Percentiles rank a stretch among this genome's conserved stretches.
These are phyloP conservation scores for Aphanomyces cochlioides DNA, from an alignment of 352 stramenopile genomes.

Conservation along the genomic window DNA sequence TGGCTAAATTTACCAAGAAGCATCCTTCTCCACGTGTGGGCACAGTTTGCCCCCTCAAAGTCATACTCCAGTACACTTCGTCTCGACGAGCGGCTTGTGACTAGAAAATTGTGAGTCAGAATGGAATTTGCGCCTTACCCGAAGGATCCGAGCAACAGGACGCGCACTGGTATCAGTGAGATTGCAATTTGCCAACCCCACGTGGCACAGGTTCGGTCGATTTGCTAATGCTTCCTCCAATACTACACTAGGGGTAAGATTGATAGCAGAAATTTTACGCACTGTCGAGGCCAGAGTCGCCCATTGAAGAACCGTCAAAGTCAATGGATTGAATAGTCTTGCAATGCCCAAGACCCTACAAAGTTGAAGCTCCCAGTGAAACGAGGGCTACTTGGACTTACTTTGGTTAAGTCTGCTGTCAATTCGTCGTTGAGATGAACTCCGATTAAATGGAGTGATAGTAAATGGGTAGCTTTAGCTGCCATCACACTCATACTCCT, in stretches of 20 bases:
- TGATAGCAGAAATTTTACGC: background rate
- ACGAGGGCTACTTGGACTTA: too few species aligned
- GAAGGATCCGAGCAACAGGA: constrained; percentile 19
- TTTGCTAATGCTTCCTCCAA: constrained; percentile 22
- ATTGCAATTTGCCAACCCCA: constrained; percentile 15
- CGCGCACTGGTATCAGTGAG: constrained; percentile 22
- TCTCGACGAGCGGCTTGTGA: constrained; percentile 16
- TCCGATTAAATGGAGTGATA: constrained; percentile 21
- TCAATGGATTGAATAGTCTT: constrained; percentile 13
- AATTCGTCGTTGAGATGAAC: constrained; percentile 9
- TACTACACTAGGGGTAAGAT: background rate
- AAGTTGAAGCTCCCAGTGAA: too few species aligned
- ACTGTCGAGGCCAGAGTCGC: constrained; percentile 25
- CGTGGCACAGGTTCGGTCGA: constrained; percentile 13
- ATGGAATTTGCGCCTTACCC: background rate
- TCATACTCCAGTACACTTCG: constrained; percentile 28
- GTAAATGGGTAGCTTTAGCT: constrained; percentile 1
- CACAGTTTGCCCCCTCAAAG: constrained; percentile 21
- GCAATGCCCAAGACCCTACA: constrained; percentile 1
- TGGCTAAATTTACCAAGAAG: constrained; percentile 18
- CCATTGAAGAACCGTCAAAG: constrained; percentile 8
- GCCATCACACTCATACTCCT: constrained; percentile 19
- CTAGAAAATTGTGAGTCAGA: constrained; percentile 3
- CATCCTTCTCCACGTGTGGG: constrained; percentile 22
- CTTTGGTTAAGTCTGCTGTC: too few species aligned